phyloP scores from a whole-genome alignment of 2,329 filamentous ascomycete species.

The Aspergillus bombycis region DNA sequence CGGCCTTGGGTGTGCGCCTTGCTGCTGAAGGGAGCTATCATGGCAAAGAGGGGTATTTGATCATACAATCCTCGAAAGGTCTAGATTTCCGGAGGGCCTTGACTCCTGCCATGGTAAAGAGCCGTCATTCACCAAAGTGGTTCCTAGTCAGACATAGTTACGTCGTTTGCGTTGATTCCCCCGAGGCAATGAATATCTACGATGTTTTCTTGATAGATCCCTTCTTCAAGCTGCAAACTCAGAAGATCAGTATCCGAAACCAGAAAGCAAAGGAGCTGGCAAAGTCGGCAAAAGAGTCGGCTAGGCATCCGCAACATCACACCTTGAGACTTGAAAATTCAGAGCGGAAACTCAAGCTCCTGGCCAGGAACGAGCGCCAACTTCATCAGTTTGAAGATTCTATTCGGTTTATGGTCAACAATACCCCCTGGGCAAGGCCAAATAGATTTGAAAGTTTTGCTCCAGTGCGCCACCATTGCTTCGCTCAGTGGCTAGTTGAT shows the following conservation, averaged over 20 bases:
- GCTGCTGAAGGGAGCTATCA: slow-evolving; percentile 96
- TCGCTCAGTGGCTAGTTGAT: slow-evolving; percentile 95
- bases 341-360: slow-evolving; percentile 86
- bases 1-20: slow-evolving; percentile 87
- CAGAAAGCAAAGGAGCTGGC: slow-evolving; percentile 62
- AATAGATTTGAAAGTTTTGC: slow-evolving; percentile 95
- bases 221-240: slow-evolving; percentile 79
- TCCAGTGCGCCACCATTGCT: slow-evolving; percentile 81
- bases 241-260: slow-evolving; percentile 58
- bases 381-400: slow-evolving; percentile 93
- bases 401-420: slow-evolving; percentile 79
- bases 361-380: slow-evolving; percentile 87
- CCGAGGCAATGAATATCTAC: slow-evolving; percentile 97
- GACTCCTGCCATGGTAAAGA: slow-evolving; percentile 76
- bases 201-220: slow-evolving; percentile 97
- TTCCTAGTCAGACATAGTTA: slow-evolving; percentile 98
- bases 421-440: slow-evolving; percentile 78
- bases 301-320: slow-evolving; percentile 72
- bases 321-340: slow-evolving; percentile 86
- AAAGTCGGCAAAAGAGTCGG: slow-evolving; percentile 65
- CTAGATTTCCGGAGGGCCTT: slow-evolving; percentile 82
- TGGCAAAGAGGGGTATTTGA: slow-evolving; percentile 92
- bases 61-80: slow-evolving; percentile 89
- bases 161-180: slow-evolving; percentile 96
- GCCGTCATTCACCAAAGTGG: slow-evolving; percentile 90